These are phyloP conservation scores for Taiozyma sp. DNA, from an alignment of 1,139 yeast species.

Conservation along the genomic window DNA sequence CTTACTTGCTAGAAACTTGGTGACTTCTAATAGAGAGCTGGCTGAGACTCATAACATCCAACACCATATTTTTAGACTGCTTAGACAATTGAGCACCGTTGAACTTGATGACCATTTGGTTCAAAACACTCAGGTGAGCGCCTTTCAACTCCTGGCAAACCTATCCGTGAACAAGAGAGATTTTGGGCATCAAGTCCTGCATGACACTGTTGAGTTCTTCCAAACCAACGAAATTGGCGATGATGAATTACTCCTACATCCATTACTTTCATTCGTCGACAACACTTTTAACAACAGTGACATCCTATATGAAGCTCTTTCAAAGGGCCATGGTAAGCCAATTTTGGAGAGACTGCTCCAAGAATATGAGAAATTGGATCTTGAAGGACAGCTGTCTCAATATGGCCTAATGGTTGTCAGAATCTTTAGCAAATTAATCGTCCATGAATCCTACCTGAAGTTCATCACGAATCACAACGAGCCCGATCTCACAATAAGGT, in stretches of 20 bases:
- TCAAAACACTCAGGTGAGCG: slow-evolving; percentile 1
- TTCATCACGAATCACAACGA: slow-evolving; percentile 18
- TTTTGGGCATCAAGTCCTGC: slow-evolving; percentile 5
- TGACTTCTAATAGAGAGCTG: slow-evolving; percentile 26
- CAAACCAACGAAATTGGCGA: slow-evolving; percentile 1
- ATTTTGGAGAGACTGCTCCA: slow-evolving; percentile 9
- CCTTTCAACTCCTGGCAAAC: slow-evolving; percentile 18
- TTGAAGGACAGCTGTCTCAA: slow-evolving; percentile 13
- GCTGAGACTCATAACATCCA: slow-evolving; percentile 22
- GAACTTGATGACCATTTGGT: background rate
- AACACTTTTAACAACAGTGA: slow-evolving; percentile 12
- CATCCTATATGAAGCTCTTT: slow-evolving; percentile 12
- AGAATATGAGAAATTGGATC: slow-evolving; percentile 19
- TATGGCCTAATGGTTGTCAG: slow-evolving; percentile 12
- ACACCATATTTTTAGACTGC: slow-evolving; percentile 8
- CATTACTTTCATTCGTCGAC: slow-evolving; percentile 12
- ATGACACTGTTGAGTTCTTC: slow-evolving; percentile 9
- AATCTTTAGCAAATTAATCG: slow-evolving; percentile 22
- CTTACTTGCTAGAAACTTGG: slow-evolving; percentile 31
- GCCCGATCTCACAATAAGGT: slow-evolving; percentile 16
- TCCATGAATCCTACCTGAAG: slow-evolving; percentile 35
- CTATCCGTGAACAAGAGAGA: slow-evolving; percentile 7
- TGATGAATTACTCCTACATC: slow-evolving; percentile 2
- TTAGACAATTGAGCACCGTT: slow-evolving; percentile 19
- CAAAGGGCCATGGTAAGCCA: slow-evolving; percentile 14